Conservation (phyloP, 306 rosid species). For the Rosa lucieae region DNA sequence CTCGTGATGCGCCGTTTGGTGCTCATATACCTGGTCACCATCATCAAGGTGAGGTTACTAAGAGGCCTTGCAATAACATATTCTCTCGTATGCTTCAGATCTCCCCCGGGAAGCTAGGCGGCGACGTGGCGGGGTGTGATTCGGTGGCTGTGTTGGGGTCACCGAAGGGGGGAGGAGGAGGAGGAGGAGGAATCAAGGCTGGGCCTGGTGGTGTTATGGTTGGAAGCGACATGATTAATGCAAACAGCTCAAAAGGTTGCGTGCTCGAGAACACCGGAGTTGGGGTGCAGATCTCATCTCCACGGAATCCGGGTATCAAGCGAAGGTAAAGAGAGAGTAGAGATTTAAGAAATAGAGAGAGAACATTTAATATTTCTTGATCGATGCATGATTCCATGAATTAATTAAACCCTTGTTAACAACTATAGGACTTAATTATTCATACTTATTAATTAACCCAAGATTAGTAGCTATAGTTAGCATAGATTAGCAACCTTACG, state of each 20-base stretch:
- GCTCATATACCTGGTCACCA: slow-evolving; percentile 1
- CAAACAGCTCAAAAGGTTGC: slow-evolving; percentile 44
- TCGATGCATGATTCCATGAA: slow-evolving; percentile 11
- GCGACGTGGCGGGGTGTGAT: slow-evolving; percentile 28
- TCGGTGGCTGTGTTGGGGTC: slow-evolving; percentile 32
- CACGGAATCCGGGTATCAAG: slow-evolving; percentile 76
- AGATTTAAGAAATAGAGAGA: not conserved
- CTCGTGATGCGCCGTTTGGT: not conserved
- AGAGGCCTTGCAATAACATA: slow-evolving; percentile 47
- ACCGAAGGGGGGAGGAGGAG: slow-evolving; percentile 27
- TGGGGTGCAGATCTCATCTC: slow-evolving; percentile 82
- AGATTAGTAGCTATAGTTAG: slow-evolving; percentile 6
- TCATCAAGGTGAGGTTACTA: slow-evolving; percentile 16
- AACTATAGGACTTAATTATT: not conserved
- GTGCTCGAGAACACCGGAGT: slow-evolving; percentile 45
- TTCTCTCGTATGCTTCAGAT: slow-evolving; percentile 90
- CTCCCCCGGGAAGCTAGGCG: slow-evolving; percentile 54
- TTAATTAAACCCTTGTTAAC: slow-evolving; percentile 9
- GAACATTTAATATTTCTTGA: slow-evolving; percentile 9
- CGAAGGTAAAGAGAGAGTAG: slow-evolving; percentile 52
- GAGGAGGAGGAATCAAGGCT: slow-evolving; percentile 11
- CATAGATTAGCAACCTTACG: slow-evolving; percentile 2
- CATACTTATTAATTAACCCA: not conserved
- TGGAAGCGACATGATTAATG: slow-evolving; percentile 44
- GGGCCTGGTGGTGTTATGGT: slow-evolving; percentile 34